Percentiles rank a stretch among this genome's conserved stretches.
Evolutionary conservation across 2,329 filamentous ascomycete genomes (phyloP).

Genomic region (Elsinoe perseae): DNA sequence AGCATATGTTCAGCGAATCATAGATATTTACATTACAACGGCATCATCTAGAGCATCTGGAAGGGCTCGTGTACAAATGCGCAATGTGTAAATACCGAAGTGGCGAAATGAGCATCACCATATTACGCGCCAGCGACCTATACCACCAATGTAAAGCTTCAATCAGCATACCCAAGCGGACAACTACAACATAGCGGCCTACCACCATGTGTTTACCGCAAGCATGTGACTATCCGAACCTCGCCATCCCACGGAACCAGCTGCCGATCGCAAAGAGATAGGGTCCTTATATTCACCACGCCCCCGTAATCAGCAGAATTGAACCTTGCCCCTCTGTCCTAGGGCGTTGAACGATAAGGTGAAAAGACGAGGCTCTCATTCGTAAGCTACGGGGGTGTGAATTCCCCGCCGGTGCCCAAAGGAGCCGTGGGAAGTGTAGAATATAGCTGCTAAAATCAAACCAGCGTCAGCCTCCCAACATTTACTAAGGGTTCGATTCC

Average conservation of each 20-base stretch:
- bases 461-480: neutral
- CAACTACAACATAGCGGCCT: neutral
- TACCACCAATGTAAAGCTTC: neutral
- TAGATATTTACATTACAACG: neutral
- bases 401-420: neutral
- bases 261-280: neutral
- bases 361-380: too few relatives aligned
- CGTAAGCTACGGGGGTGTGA: neutral
- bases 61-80: neutral
- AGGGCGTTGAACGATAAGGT: too few relatives aligned
- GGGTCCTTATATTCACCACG: neutral
- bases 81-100: neutral
- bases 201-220: neutral
- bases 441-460: constrained; percentile 1
- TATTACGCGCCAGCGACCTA: neutral
- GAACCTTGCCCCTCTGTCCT: neutral
- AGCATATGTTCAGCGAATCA: constrained; percentile 43
- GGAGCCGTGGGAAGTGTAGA: neutral
- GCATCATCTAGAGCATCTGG: neutral
- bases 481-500: neutral
- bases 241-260: neutral
- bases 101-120: neutral
- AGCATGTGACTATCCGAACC: neutral
- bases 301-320: neutral
- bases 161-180: neutral